Evolutionary conservation across 2,329 filamentous ascomycete genomes (phyloP).

Genomic region (Ophiostoma ulmi): DNA sequence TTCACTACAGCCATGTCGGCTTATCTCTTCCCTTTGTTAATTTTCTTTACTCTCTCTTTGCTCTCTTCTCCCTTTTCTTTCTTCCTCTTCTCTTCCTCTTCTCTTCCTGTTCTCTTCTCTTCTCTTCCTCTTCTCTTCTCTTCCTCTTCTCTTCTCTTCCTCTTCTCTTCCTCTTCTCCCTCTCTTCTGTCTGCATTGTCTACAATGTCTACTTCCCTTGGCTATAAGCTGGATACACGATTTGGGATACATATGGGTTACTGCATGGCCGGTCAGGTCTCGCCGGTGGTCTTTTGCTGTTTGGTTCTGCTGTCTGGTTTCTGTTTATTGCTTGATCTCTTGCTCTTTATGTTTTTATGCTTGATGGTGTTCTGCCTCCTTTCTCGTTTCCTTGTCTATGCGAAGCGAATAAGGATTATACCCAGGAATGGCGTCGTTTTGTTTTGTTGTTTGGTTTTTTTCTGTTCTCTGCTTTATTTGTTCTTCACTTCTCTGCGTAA

Average conservation of each 20-base stretch:
- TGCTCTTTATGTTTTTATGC: background rate
- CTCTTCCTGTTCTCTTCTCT: background rate
- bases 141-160: background rate
- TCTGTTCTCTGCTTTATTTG: background rate
- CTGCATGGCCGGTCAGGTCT: conserved; percentile 4
- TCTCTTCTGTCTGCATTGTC: background rate
- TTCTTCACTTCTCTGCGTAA: background rate
- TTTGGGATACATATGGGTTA: conserved; percentile 1
- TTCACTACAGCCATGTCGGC: background rate
- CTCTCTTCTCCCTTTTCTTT: background rate
- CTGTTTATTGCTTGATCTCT: conserved; percentile 2
- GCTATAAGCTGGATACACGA: background rate
- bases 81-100: background rate
- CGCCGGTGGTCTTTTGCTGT: background rate
- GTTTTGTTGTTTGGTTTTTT: background rate
- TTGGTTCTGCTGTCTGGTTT: conserved; percentile 4
- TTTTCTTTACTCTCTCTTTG: background rate
- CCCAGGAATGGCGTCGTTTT: conserved; percentile 13
- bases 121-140: background rate
- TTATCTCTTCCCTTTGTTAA: background rate
- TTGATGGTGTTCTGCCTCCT: background rate
- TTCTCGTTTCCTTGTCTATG: background rate
- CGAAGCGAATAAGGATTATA: conserved; percentile 13
- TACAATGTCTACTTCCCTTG: background rate
- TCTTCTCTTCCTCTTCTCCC: background rate